Percentiles rank a stretch among this genome's conserved stretches.
Evolutionary conservation across 768 basidiomycete species (phyloP).

Genomic region (Boletus fagicola): DNA sequence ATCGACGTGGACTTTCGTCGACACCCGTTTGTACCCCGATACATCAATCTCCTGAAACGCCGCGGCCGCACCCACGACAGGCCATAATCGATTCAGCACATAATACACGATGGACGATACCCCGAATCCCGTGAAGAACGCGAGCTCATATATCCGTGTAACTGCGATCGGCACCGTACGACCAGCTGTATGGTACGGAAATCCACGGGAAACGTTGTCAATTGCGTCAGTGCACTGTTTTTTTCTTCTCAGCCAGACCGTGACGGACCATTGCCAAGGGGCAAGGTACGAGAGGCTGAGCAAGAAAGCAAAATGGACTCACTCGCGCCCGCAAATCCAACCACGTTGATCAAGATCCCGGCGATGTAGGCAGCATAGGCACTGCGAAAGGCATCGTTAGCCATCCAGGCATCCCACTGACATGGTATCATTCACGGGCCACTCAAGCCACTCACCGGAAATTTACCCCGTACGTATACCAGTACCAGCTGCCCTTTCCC

Average conservation of each 20-base stretch:
- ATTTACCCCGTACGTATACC: conserved; percentile 73
- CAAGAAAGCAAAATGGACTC: conserved; percentile 23
- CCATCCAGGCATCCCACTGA: conserved; percentile 4
- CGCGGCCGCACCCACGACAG: conserved; percentile 45
- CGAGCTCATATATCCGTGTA: conserved; percentile 70
- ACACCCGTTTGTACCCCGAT: conserved; percentile 28
- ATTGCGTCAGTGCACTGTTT: background rate
- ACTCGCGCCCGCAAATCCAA: conserved; percentile 79
- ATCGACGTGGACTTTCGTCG: background rate
- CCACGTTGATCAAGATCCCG: conserved; percentile 79
- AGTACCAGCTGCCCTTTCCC: conserved; percentile 63
- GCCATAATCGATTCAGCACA: conserved; percentile 56
- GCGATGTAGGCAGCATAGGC: conserved; percentile 66
- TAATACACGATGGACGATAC: conserved; percentile 66
- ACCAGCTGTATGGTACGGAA: conserved; percentile 42
- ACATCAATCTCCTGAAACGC: conserved; percentile 51
- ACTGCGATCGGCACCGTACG: conserved; percentile 62
- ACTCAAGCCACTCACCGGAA: conserved; percentile 44
- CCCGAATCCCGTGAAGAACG: conserved; percentile 83
- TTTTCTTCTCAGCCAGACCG: background rate
- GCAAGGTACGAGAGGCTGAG: background rate
- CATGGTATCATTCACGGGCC: background rate
- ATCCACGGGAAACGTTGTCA: background rate
- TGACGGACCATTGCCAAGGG: background rate
- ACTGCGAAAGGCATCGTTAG: conserved; percentile 28